phyloP scores from a whole-genome alignment of 805 yeast species.

The Saturnispora mendoncae region DNA sequence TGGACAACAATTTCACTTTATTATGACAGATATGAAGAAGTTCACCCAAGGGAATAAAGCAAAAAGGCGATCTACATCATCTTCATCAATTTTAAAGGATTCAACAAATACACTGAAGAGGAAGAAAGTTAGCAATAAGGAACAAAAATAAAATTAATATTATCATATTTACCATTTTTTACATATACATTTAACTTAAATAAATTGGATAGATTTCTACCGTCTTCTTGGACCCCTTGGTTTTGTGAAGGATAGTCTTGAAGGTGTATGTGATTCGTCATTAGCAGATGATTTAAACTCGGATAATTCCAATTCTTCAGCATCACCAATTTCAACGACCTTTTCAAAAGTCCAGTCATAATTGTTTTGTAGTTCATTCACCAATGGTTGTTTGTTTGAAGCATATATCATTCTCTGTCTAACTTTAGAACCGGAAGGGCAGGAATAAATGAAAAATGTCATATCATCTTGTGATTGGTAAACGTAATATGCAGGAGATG shows the following conservation, averaged over 20 bases:
- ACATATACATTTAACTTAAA: no score
- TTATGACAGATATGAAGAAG: conserved; percentile 15
- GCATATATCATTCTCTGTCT: conserved; percentile 92
- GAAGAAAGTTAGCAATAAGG: background rate
- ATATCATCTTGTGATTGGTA: background rate
- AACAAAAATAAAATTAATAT: background rate
- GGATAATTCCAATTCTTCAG: conserved; percentile 54
- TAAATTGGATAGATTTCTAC: conserved; percentile 13
- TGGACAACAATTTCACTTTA: conserved; percentile 12
- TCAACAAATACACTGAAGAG: conserved; percentile 11
- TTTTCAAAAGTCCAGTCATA: conserved; percentile 33
- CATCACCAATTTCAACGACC: conserved; percentile 62
- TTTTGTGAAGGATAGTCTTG: conserved; percentile 35
- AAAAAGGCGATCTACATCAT: background rate
- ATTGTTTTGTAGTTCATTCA: conserved; percentile 38
- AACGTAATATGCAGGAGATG: conserved; percentile 10
- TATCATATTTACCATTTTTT: background rate
- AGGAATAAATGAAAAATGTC: conserved; percentile 65
- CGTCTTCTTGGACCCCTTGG: conserved; percentile 68
- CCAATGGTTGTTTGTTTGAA: conserved; percentile 57
- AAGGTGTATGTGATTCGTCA: no score
- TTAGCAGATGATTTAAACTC: conserved; percentile 27
- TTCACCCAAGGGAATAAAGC: conserved; percentile 7
- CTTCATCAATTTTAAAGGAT: conserved; percentile 11
- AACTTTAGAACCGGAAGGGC: conserved; percentile 86